These are phyloP conservation scores for Fusarium protoensiforme DNA, from an alignment of 2,329 filamentous ascomycete genomes.

Conservation along the genomic window DNA sequence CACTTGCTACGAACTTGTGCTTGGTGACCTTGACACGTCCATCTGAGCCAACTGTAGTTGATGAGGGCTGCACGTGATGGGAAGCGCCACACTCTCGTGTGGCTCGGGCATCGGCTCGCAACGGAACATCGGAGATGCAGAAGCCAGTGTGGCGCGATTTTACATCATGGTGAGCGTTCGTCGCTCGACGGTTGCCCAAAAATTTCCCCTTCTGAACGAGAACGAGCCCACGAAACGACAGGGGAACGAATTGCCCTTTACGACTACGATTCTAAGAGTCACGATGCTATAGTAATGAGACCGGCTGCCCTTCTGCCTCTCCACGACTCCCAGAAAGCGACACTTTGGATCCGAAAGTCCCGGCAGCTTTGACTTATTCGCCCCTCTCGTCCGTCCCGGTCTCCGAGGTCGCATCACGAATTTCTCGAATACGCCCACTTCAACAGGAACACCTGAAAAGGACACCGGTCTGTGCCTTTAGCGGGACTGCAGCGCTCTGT, in stretches of 20 bases:
- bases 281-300: constrained; percentile 23
- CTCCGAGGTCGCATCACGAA: constrained; percentile 17
- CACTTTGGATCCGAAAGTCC: constrained; percentile 37
- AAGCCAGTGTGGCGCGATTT: constrained; percentile 35
- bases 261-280: neutral
- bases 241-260: constrained; percentile 6
- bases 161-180: constrained; percentile 35
- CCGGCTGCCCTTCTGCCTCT: constrained; percentile 6
- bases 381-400: constrained; percentile 24
- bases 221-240: constrained; percentile 14
- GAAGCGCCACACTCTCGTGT: neutral
- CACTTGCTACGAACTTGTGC: neutral
- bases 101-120: constrained; percentile 12
- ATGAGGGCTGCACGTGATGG: constrained; percentile 20
- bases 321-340: constrained; percentile 16
- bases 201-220: constrained; percentile 25
- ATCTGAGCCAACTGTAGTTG: neutral
- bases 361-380: constrained; percentile 30
- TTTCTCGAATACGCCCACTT: constrained; percentile 10
- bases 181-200: constrained; percentile 9
- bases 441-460: neutral
- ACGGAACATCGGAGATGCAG: neutral
- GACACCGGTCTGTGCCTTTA: neutral
- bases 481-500: neutral
- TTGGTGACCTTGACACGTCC: neutral